Evolutionary conservation across 2,329 filamentous ascomycete genomes (phyloP).

Genomic region (Calonectria pteridis): DNA sequence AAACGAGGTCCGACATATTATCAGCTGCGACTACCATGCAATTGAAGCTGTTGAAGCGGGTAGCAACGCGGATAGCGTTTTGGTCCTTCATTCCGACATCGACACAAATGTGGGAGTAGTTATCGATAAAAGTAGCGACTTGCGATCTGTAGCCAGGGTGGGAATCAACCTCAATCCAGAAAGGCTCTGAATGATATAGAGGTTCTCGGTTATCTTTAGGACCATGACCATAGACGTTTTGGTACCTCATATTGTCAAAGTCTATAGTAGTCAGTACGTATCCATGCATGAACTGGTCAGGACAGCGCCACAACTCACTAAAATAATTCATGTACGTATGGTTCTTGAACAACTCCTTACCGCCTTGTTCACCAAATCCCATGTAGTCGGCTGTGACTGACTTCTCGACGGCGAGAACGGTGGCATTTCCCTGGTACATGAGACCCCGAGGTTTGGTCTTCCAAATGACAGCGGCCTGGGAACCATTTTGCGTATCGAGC

Average conservation of each 20-base stretch:
- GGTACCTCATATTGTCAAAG: constrained; percentile 14
- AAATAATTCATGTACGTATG: constrained; percentile 19
- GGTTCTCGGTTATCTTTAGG: constrained; percentile 10
- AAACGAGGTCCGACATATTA: not conserved
- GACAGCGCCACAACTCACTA: not conserved
- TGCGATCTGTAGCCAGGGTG: not conserved
- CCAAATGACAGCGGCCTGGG: not conserved
- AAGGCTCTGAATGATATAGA: constrained; percentile 16
- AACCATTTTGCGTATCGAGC: not conserved
- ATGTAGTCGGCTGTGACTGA: constrained; percentile 10
- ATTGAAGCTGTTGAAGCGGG: constrained; percentile 14
- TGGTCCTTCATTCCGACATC: constrained; percentile 10
- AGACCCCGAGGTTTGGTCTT: not conserved
- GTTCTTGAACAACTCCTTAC: constrained; percentile 14
- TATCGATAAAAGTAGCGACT: constrained; percentile 2
- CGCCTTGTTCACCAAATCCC: constrained; percentile 18
- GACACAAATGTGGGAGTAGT: constrained; percentile 17
- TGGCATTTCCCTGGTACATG: not conserved
- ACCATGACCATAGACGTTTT: constrained; percentile 9
- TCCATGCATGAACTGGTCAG: not conserved
- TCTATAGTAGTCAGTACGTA: not conserved
- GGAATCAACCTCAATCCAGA: constrained; percentile 15
- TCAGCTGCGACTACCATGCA: constrained; percentile 11
- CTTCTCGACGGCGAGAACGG: not conserved
- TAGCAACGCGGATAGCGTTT: constrained; percentile 12